Conservation (phyloP, 306 rosid species). For the Sophora flavescens region DNA sequence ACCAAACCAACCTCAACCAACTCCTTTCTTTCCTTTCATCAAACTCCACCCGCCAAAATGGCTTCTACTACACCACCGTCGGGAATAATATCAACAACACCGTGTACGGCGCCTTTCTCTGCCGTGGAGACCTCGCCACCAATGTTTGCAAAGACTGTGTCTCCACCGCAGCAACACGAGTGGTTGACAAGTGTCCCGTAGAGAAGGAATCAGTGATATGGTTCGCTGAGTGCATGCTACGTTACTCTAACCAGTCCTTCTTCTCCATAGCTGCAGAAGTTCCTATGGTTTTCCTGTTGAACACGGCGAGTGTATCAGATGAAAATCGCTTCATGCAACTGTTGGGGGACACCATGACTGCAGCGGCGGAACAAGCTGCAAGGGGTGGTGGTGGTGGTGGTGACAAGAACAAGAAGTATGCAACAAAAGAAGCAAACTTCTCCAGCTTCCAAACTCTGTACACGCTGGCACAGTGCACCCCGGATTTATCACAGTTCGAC, state of each 20-base stretch:
- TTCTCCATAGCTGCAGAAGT: neutral
- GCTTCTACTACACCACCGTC: constrained; percentile 39
- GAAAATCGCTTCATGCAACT: constrained; percentile 24
- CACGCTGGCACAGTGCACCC: constrained; percentile 54
- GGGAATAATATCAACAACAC: constrained; percentile 6
- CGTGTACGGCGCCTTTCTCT: constrained; percentile 44
- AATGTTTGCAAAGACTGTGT: constrained; percentile 35
- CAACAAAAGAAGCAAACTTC: constrained; percentile 37
- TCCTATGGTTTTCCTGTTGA: rapidly evolving
- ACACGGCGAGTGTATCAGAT: neutral
- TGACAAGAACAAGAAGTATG: constrained; percentile 48
- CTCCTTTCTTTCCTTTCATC: constrained; percentile 39
- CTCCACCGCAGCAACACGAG: constrained; percentile 24
- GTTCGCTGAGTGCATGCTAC: constrained; percentile 50
- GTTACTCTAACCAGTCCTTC: constrained; percentile 46
- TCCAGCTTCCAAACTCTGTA: constrained; percentile 24
- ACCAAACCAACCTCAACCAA: constrained; percentile 31
- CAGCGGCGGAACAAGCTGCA: neutral
- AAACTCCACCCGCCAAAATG: constrained; percentile 35
- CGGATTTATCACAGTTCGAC: constrained; percentile 25
- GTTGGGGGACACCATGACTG: constrained; percentile 15
- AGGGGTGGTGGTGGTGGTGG: constrained; percentile 29
- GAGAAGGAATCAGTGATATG: constrained; percentile 39
- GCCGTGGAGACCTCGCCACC: constrained; percentile 45
- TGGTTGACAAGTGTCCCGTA: constrained; percentile 3